These are phyloP conservation scores for Trichaptum fuscoviolaceum DNA, from an alignment of 768 basidiomycete species.

Conservation along the genomic window DNA sequence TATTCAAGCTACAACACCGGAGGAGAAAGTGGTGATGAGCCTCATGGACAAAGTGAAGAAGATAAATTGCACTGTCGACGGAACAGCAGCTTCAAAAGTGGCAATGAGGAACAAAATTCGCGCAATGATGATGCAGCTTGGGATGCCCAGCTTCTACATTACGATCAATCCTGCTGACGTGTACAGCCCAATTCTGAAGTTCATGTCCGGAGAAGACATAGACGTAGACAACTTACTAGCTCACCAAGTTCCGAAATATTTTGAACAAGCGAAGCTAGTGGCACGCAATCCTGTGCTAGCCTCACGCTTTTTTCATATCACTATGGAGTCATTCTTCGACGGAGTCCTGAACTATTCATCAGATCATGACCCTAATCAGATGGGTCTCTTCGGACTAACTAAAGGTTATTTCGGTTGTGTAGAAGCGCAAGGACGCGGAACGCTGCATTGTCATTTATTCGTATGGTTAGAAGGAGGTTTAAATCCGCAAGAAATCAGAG, in stretches of 20 bases:
- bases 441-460: slow-evolving; percentile 19
- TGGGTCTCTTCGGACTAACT: slow-evolving; percentile 11
- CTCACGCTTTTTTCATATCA: slow-evolving; percentile 9
- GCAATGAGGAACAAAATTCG: slow-evolving; percentile 16
- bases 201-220: slow-evolving; percentile 11
- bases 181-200: slow-evolving; percentile 11
- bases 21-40: slow-evolving; percentile 11
- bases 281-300: slow-evolving; percentile 12
- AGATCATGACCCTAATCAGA: neutral
- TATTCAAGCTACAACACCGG: neutral
- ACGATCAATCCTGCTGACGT: slow-evolving; percentile 18
- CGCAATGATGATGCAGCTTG: slow-evolving; percentile 8
- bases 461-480: slow-evolving; percentile 17
- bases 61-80: slow-evolving; percentile 14
- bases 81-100: slow-evolving; percentile 7
- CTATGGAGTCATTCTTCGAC: slow-evolving; percentile 7
- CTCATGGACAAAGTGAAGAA: slow-evolving; percentile 15
- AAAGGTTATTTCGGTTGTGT: slow-evolving; percentile 16
- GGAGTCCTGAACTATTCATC: slow-evolving; percentile 1
- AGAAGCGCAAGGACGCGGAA: too few species aligned
- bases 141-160: slow-evolving; percentile 15
- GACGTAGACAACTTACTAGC: slow-evolving; percentile 10
- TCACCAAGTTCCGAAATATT: neutral
- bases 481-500: slow-evolving; percentile 13
- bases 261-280: slow-evolving; percentile 5